Evolutionary conservation across 2,329 filamentous ascomycete species (phyloP).

Genomic region (Fusarium duplospermum): DNA sequence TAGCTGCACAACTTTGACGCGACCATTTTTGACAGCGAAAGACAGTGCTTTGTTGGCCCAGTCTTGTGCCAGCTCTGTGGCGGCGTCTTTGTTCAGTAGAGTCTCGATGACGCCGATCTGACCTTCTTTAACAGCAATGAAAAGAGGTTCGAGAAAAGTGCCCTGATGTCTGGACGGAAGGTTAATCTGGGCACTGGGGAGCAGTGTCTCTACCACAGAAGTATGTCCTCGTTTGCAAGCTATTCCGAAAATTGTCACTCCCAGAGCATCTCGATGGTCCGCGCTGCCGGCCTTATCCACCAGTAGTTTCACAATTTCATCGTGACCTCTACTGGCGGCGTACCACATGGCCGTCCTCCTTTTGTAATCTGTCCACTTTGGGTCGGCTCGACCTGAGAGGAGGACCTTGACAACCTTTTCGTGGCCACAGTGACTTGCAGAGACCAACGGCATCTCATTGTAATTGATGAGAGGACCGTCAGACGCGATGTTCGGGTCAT

Average conservation of each 20-base stretch:
- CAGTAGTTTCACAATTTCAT: constrained; percentile 15
- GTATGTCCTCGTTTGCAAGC: neutral
- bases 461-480: too few species aligned
- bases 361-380: constrained; percentile 14
- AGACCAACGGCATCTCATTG: neutral
- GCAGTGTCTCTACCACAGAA: neutral
- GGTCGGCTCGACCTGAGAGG: neutral
- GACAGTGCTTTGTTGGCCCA: neutral
- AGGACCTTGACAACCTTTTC: neutral
- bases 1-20: neutral
- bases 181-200: neutral
- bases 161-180: too few species aligned
- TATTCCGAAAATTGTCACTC: neutral
- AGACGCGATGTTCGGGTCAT: neutral
- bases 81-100: neutral
- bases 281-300: neutral
- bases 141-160: too few species aligned
- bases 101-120: neutral
- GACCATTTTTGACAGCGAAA: neutral
- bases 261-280: neutral
- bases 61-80: neutral
- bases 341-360: constrained; percentile 18
- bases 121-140: neutral
- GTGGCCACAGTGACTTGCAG: neutral
- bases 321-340: constrained; percentile 19